These are phyloP conservation scores for Nakazawaea molendinolei DNA, from an alignment of 805 yeast genomes.

Conservation along the genomic window DNA sequence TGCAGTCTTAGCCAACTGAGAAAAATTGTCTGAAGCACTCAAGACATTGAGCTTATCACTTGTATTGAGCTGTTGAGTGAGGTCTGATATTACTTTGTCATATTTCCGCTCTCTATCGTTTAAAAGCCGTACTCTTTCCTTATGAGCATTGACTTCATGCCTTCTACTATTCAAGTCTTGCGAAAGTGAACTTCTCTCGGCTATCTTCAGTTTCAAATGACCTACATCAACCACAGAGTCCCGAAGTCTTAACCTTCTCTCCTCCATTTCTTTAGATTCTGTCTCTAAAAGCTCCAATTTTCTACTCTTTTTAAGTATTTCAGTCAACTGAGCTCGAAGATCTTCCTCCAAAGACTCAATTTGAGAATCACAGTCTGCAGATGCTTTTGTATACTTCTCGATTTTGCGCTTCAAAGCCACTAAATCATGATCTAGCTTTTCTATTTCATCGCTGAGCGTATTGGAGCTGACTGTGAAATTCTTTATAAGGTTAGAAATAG, in stretches of 20 bases:
- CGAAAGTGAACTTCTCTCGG: constrained; percentile 15
- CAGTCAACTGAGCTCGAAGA: constrained; percentile 28
- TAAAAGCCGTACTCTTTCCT: constrained; percentile 2
- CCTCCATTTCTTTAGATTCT: constrained; percentile 19
- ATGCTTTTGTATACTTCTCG: constrained; percentile 11
- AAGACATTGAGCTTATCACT: constrained; percentile 48
- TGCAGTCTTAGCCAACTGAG: constrained; percentile 25
- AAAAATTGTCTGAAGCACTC: constrained; percentile 24
- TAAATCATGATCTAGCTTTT: constrained; percentile 16
- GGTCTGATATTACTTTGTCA: neutral
- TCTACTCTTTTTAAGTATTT: constrained; percentile 22
- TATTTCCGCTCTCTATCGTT: constrained; percentile 2
- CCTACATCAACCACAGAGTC: neutral
- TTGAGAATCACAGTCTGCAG: constrained; percentile 18
- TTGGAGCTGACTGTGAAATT: constrained; percentile 1
- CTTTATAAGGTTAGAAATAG: constrained; percentile 8
- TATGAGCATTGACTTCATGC: constrained; percentile 4
- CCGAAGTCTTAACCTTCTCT: constrained; percentile 19
- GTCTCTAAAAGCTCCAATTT: constrained; percentile 15
- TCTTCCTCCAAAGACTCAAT: constrained; percentile 25
- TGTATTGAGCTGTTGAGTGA: constrained; percentile 23
- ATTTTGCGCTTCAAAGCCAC: constrained; percentile 8
- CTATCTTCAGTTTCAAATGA: neutral
- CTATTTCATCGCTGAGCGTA: constrained; percentile 11
- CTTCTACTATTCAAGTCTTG: constrained; percentile 14